Evolutionary conservation across 2,329 filamentous ascomycete genomes (phyloP).

Genomic region (Niveomyces coronatus): DNA sequence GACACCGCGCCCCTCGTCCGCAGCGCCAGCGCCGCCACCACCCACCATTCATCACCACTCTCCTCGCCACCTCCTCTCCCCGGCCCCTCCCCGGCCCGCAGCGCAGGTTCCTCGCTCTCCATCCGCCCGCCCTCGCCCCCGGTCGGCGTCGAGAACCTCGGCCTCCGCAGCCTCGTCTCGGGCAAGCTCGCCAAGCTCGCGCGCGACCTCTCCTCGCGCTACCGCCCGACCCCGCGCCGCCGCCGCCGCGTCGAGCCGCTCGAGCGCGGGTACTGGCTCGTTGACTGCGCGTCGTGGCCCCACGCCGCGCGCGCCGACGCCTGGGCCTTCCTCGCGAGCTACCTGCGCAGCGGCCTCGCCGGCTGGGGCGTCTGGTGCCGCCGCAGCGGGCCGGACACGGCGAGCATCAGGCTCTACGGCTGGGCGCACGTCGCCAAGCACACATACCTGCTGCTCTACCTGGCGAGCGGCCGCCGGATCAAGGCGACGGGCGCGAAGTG

Average conservation of each 20-base stretch:
- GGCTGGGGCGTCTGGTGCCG: conserved; percentile 59
- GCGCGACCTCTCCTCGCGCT: conserved; percentile 42
- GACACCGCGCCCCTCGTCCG: conserved; percentile 11
- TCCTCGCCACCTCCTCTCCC: conserved; percentile 3
- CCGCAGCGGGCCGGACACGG: conserved; percentile 29
- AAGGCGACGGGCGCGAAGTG: conserved; percentile 49
- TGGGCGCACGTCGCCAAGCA: conserved; percentile 68
- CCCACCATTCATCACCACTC: neutral
- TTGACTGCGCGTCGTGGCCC: conserved; percentile 50
- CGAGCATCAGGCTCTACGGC: conserved; percentile 57
- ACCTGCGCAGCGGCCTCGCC: conserved; percentile 45
- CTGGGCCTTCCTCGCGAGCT: conserved; percentile 53
- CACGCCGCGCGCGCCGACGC: conserved; percentile 35
- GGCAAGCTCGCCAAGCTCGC: conserved; percentile 39
- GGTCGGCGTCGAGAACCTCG: conserved; percentile 35
- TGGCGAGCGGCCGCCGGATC: conserved; percentile 56
- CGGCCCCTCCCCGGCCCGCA: conserved; percentile 13
- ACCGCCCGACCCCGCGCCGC: conserved; percentile 31
- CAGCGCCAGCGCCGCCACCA: conserved; percentile 21
- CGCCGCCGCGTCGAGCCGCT: conserved; percentile 31
- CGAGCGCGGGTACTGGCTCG: conserved; percentile 70
- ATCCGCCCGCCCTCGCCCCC: conserved; percentile 46
- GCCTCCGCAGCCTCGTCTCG: conserved; percentile 44
- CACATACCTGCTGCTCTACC: conserved; percentile 63
- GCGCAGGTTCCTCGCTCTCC: conserved; percentile 25